Evolutionary conservation across 306 rosid species (phyloP), one percentile per base, ranked within the genome.

Genomic region (Glycine tomentella): DNA sequence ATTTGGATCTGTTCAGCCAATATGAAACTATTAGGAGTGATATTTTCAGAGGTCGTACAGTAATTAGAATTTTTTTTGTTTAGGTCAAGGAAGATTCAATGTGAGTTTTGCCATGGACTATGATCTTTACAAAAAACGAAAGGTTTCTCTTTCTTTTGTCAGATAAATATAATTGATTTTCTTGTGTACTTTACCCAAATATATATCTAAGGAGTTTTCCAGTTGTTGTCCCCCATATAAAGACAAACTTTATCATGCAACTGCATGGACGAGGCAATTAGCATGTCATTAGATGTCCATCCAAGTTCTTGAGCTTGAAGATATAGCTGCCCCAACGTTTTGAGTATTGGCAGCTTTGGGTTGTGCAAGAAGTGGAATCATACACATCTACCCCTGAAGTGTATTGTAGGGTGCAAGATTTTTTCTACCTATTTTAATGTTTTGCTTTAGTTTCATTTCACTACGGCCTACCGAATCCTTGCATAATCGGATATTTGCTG

Each of bases 31-130:
- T 79, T 50, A 51, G 61, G 13, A 34, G 14, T 69, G 48, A 61
- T 66, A 74, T 20, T 67, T 63, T 53, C 36, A 38, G 77, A 82
- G 83, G 63, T 76, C 76, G 72, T 83, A 71, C 65, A 69, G 80
- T 77, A 7, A 13, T 66, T 20, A 72, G 42, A 73, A 46, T 50
- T 14, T 59, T 59, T 77, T 82, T 82, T 77, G 76, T 6, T 9
- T 75, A 57, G 72, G 25, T 31, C 51, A 73, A 50, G 66, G 70
- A 57, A 50, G 74, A 49, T 58, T 89, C 79, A 71, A 9, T 84
- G 82, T 84, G 82, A 83, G 63, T 77, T 82, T 77, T 76, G 44
- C 72, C 79, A 64, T 61, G 82, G 82, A 80, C 59, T 72, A 45
- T 69, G 70, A 38, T 82, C 61, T 11, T 62, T 78, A 34, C 48